These are phyloP conservation scores for Colletotrichum sp. DNA, from an alignment of 2,329 filamentous ascomycete species.

Conservation along the genomic window DNA sequence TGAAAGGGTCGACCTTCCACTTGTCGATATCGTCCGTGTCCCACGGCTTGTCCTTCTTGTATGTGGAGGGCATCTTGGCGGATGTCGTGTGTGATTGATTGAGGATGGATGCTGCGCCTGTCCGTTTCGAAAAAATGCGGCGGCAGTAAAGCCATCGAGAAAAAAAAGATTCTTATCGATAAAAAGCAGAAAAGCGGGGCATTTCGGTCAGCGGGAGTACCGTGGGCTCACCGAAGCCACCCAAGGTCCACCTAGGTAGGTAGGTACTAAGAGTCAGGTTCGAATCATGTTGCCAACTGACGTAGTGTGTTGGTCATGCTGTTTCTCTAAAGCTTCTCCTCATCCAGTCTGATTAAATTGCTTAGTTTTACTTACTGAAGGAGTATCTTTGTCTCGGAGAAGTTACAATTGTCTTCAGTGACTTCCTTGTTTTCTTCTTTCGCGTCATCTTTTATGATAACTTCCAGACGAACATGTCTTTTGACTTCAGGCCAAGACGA, in stretches of 20 bases:
- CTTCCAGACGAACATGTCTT: background rate
- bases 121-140: background rate
- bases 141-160: background rate
- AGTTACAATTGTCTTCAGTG: background rate
- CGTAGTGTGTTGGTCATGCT: background rate
- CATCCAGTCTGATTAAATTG: background rate
- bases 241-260: background rate
- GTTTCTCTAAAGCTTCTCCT: background rate
- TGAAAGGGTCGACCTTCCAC: slow-evolving; percentile 92
- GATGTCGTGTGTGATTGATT: background rate
- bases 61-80: slow-evolving; percentile 77
- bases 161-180: slow-evolving; percentile 1
- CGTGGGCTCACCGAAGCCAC: background rate
- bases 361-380: rapidly evolving
- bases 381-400: background rate
- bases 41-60: slow-evolving; percentile 92
- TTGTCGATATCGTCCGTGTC: slow-evolving; percentile 97
- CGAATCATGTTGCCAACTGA: background rate
- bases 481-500: background rate
- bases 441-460: background rate
- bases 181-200: background rate
- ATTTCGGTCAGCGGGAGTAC: background rate
- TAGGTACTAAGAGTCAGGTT: background rate
- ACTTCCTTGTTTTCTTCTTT: background rate
- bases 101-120: background rate